Evolutionary conservation across 257 asterid species (phyloP), one percentile per base, ranked within the genome.

Genomic region (Cinchona pubescens): DNA sequence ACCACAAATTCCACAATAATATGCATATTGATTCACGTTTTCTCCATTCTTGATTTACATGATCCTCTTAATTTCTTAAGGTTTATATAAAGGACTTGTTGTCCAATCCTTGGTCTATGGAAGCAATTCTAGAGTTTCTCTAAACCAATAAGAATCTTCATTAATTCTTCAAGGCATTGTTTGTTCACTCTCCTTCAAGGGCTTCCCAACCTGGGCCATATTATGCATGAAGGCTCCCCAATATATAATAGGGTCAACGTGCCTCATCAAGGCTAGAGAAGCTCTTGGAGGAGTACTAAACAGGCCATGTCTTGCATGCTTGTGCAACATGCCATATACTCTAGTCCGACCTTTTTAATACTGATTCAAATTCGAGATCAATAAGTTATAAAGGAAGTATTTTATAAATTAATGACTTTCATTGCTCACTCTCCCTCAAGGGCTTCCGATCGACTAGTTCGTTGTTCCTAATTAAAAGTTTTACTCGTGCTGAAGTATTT

Each of bases 171-270:
- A 75, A 80, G 68, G 79, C 81, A 80, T 64, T 76, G 82, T 76
- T 76, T 83, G 58, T 61, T 80, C 80, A 14, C 67, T 85, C 85
- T 78, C 83, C 83, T 79, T 78, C 85, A 82, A 80, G 84, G 86
- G 85, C 84, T 85, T 80, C 82, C 58, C 67, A 38, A 21, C 48
- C 40, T 48, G 67, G 73, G 73, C 67, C 49, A 53, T n/a, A n/a
- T 46, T 13, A 46, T 13, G 15, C 49, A 53, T 13, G 59, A 29
- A 46, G 35, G 34, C 49, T 3, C 49, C 43, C 43, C 61, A 25
- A 5, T 25, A 45, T 3, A 2, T 46, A 3, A 25, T 5, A 40
- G 38, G 73, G 59, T 45, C 40, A 40, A 37, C 55, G 16, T 71
- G 75, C 66, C 53, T 60, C 5, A 11, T 60, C 62, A 19, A 43